Conservation (phyloP, 2,329 filamentous ascomycete genomes). For the Achaetomium macrosporum region DNA sequence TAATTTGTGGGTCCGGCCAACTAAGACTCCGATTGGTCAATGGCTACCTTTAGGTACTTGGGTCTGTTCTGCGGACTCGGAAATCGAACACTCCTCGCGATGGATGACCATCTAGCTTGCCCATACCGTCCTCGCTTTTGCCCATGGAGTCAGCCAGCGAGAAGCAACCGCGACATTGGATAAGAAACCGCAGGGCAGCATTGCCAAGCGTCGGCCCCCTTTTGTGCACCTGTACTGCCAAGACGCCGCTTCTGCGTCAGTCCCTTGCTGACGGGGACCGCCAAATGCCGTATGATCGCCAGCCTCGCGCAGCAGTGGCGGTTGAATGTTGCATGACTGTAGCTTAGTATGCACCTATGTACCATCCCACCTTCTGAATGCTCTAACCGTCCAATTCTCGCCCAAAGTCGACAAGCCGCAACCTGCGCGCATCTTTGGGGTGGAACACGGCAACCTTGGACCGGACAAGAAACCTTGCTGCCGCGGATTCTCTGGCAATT, state of each 20-base stretch:
- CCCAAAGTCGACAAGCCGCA: slow-evolving; percentile 59
- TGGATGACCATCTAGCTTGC: too few relatives aligned
- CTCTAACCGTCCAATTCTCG: slow-evolving; percentile 52
- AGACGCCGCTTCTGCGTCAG: background rate
- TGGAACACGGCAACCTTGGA: slow-evolving; percentile 63
- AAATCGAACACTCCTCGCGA: background rate
- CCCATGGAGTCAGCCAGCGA: background rate
- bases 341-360: background rate
- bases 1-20: background rate
- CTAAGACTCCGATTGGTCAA: background rate
- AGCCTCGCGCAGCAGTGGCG: background rate
- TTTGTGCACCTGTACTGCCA: too few relatives aligned
- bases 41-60: background rate
- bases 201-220: too few relatives aligned
- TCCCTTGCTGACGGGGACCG: slow-evolving; percentile 9
- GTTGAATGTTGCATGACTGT: background rate
- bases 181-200: too few relatives aligned
- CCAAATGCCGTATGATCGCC: slow-evolving; percentile 15
- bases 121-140: background rate
- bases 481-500: slow-evolving; percentile 55
- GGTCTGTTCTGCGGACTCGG: background rate
- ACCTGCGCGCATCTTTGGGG: slow-evolving; percentile 53
- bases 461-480: slow-evolving; percentile 57
- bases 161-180: too few relatives aligned
- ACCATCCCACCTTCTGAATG: background rate